Base-by-base conservation (phyloP, 2,329 filamentous ascomycete genomes). In the Cordyceps farinosa region DNA sequence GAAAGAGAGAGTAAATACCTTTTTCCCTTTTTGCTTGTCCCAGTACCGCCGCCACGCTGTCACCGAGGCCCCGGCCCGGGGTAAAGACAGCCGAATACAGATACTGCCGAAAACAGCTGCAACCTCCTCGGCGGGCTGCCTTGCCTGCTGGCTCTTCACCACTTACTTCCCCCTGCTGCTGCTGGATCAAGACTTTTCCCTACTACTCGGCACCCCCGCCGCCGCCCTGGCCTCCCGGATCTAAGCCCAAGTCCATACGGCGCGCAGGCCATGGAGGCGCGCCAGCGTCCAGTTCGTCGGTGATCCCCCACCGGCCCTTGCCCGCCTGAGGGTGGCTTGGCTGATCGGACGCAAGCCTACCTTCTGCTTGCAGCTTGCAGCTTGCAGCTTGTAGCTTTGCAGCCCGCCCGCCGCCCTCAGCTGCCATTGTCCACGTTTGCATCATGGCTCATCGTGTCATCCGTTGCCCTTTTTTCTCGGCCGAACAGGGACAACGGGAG, bases 231-330 rank as follows among this genome's bases (percentile, higher is more conserved):
- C n/a, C 55, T 50, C 11, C 55, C 57, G 36, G 57, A 60, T 60
- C 48, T 52, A 52, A 50, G 36, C 15, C 45, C 42, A 52, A 50
- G n/a, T 13, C 4, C 22, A 45, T 30, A 56, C 52, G 29, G 44
- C 30, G n/a, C 17, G 38, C 8, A 29, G 13, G 22, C 27, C 50
- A 22, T 22, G 22, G 22, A 22, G 22, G 45, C 36, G 34, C 34
- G 47, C 56, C 36, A 40, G 27, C 27, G 17, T 51, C 15, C 45
- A 60, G 47, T 17, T 52, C 47, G 17, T 22, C 27, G 57, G 48
- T 52, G 36, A 60, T 34, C 48, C 57, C 57, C 57, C 57, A 60
- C 47, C 34, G 27, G 36, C 48, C 47, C 57, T 52, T 51, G 34
- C 36, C 38, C 38, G 57, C 47, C 36, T 51, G 47, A 51, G 29